Conservation (phyloP, 2,329 filamentous ascomycete species). For the Pseudogymnoascus sp. region DNA sequence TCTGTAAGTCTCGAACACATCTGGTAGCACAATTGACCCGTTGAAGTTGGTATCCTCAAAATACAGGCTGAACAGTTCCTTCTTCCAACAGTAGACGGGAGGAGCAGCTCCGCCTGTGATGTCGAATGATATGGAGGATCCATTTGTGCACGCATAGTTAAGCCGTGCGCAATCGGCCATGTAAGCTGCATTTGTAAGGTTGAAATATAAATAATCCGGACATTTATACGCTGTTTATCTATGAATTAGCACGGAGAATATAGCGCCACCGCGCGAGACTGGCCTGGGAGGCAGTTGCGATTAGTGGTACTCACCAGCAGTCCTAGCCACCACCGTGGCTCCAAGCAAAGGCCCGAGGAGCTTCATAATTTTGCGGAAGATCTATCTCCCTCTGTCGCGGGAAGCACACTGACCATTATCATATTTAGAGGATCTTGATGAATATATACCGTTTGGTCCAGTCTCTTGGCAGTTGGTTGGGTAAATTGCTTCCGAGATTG, state of each 20-base stretch:
- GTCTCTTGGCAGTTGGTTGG: neutral
- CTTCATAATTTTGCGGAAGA: neutral
- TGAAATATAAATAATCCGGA: neutral
- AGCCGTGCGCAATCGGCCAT: neutral
- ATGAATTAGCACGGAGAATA: neutral
- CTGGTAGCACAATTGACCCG: neutral
- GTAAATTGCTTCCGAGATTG: neutral
- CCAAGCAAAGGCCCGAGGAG: neutral
- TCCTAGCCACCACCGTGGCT: neutral
- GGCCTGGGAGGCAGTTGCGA: neutral
- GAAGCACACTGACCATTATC: neutral
- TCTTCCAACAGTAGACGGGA: neutral
- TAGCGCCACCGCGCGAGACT: neutral
- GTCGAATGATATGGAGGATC: neutral
- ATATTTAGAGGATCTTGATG: neutral
- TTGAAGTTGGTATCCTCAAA: neutral
- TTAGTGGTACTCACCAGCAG: neutral
- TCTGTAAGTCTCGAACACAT: neutral
- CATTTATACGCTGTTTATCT: neutral
- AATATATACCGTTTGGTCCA: neutral
- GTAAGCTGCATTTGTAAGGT: neutral
- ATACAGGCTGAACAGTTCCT: neutral
- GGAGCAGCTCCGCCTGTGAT: neutral
- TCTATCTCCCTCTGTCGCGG: neutral
- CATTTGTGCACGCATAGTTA: neutral